phyloP scores from a whole-genome alignment of 306 rosid species.

The Cucurbita moschata region DNA sequence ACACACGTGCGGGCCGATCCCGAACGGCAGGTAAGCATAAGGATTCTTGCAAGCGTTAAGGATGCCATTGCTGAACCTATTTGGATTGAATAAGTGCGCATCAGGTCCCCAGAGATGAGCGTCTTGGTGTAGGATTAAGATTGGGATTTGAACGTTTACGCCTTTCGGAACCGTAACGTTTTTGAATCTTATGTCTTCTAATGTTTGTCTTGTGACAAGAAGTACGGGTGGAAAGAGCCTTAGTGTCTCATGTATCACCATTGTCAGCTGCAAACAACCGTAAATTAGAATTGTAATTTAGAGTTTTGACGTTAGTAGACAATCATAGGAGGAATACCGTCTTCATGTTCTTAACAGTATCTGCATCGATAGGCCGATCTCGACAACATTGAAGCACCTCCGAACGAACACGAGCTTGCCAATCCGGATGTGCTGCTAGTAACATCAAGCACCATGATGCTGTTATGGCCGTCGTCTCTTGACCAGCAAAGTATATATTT shows the following conservation, averaged over 20 bases:
- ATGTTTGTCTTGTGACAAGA: constrained; percentile 19
- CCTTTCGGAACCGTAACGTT: constrained; percentile 44
- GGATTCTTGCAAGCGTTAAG: constrained; percentile 35
- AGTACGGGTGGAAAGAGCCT: constrained; percentile 41
- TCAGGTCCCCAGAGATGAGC: constrained; percentile 43
- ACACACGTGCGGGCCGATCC: constrained; percentile 40
- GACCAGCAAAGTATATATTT: constrained; percentile 89
- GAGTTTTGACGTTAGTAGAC: background rate
- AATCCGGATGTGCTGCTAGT: constrained; percentile 63
- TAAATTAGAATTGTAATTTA: background rate
- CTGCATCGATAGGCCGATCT: constrained; percentile 28
- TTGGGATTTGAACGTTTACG: constrained; percentile 33
- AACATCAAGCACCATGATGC: constrained; percentile 84
- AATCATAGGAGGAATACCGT: constrained; percentile 21
- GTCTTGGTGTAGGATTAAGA: constrained; percentile 34
- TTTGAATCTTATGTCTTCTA: constrained; percentile 28
- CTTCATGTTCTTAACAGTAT: constrained; percentile 44
- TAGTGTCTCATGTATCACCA: constrained; percentile 68
- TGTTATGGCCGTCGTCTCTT: constrained; percentile 68
- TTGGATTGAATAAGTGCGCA: constrained; percentile 43
- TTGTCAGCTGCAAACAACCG: constrained; percentile 26
- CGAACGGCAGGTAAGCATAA: constrained; percentile 45
- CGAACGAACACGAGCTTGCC: constrained; percentile 50
- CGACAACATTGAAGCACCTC: constrained; percentile 58
- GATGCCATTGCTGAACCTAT: constrained; percentile 44